Conservation (phyloP, 148 eudicot species). For the Dysphania ambrosioides region DNA sequence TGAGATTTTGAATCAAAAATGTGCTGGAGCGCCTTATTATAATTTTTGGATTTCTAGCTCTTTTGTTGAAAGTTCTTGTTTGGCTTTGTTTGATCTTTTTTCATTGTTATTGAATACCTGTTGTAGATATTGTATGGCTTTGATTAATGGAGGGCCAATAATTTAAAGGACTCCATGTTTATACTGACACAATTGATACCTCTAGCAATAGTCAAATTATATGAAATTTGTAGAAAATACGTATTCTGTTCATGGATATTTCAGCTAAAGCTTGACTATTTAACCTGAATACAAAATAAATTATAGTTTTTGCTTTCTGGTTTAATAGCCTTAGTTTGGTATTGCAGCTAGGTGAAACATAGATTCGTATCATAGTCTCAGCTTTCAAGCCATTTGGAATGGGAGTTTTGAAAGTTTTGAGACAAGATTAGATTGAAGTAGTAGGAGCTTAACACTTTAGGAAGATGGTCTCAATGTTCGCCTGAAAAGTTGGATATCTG, state of each 20-base stretch:
- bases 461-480: not conserved
- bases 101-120: no score
- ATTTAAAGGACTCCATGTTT: not conserved
- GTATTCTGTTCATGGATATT: not conserved
- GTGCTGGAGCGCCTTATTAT: no score
- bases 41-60: no score
- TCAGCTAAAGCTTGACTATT: not conserved
- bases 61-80: no score
- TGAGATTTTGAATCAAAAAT: no score
- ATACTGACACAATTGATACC: no score
- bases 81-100: no score
- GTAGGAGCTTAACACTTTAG: not conserved
- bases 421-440: not conserved
- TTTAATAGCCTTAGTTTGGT: not conserved
- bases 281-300: not conserved
- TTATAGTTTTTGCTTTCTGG: no score
- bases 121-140: no score
- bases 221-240: no score
- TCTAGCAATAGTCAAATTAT: no score
- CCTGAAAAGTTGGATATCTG: not conserved
- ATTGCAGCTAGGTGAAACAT: not conserved
- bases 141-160: not conserved
- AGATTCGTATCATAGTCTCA: not conserved
- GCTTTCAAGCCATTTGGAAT: not conserved
- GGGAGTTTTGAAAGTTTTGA: not conserved